Evolutionary conservation across 177 flowering plant genomes (phyloP).

Genomic region (Vitis hybrid): DNA sequence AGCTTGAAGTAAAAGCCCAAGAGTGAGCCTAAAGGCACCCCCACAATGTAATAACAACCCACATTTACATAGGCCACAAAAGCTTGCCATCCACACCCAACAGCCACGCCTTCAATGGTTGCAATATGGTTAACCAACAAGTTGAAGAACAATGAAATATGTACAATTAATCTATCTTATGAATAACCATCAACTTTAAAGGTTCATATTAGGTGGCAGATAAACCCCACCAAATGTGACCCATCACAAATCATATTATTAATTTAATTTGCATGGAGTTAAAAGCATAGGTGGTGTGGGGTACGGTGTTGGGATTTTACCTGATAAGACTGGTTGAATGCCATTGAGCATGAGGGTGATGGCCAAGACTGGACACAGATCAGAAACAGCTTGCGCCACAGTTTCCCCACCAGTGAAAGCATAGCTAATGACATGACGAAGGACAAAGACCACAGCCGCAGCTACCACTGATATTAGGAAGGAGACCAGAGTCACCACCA

Average conservation of each 20-base stretch:
- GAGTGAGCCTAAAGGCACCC: too few relatives aligned
- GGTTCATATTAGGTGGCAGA: too few relatives aligned
- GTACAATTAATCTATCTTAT: too few relatives aligned
- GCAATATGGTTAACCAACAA: too few relatives aligned
- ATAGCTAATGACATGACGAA: constrained; percentile 31
- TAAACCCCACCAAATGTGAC: background rate
- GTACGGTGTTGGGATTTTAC: constrained; percentile 5
- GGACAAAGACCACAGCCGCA: constrained; percentile 3
- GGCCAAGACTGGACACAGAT: constrained; percentile 31
- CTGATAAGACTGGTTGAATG: constrained; percentile 32
- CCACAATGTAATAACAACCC: too few relatives aligned
- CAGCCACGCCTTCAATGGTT: too few relatives aligned
- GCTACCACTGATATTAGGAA: constrained; percentile 19
- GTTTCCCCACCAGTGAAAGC: constrained; percentile 31
- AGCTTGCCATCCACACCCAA: too few relatives aligned
- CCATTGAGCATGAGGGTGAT: constrained; percentile 29
- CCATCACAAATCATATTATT: background rate
- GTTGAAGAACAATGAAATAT: too few relatives aligned
- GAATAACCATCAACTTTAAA: too few relatives aligned
- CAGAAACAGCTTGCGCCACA: constrained; percentile 31
- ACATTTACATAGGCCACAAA: too few relatives aligned
- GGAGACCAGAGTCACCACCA: constrained; percentile 18
- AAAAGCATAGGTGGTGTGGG: background rate
- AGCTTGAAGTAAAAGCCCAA: too few relatives aligned
- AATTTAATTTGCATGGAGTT: background rate